Percentiles rank a stretch among this genome's conserved stretches.
These are phyloP conservation scores for Diplogelasinospora grovesii DNA, from an alignment of 495 filamentous ascomycete genomes.

Conservation along the genomic window DNA sequence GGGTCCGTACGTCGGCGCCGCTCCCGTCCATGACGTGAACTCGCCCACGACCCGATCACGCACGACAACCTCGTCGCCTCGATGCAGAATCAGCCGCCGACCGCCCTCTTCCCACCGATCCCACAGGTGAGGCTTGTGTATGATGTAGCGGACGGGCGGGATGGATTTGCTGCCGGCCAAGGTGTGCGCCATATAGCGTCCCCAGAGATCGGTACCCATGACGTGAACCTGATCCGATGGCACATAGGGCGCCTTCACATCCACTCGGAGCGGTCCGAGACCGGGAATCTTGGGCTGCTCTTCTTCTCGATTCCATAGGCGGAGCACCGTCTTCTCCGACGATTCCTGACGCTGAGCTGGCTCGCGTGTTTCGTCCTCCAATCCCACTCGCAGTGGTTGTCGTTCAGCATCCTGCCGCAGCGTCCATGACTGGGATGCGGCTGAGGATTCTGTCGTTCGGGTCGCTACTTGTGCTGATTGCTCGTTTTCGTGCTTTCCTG, in stretches of 20 bases:
- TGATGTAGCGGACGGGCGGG: slow-evolving; percentile 24
- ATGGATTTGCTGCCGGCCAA: slow-evolving; percentile 30
- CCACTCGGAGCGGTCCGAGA: no score
- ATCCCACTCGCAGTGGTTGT: no score
- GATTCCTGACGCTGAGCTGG: no score
- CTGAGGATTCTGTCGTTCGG: no score
- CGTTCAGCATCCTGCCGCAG: no score
- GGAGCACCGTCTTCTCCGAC: no score
- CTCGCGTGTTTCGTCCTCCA: no score
- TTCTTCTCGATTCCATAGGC: no score
- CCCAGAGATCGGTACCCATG: slow-evolving; percentile 42
- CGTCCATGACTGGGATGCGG: no score
- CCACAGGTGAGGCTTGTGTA: slow-evolving; percentile 12
- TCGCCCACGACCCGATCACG: slow-evolving; percentile 15
- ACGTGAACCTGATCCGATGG: slow-evolving; percentile 42
- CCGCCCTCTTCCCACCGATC: slow-evolving; percentile 19
- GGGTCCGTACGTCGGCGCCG: slow-evolving; percentile 18
- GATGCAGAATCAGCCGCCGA: slow-evolving; percentile 18
- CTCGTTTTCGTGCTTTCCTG: background rate
- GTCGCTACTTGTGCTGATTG: no score
- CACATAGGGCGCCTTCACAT: background rate
- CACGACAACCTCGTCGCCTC: slow-evolving; percentile 4
- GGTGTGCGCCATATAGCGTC: slow-evolving; percentile 45
- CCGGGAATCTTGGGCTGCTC: no score
- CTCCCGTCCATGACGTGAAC: slow-evolving; percentile 6